These are phyloP conservation scores for Umbelopsis isabellina DNA, from an alignment of 192 early-diverging fungal species.

Conservation along the genomic window DNA sequence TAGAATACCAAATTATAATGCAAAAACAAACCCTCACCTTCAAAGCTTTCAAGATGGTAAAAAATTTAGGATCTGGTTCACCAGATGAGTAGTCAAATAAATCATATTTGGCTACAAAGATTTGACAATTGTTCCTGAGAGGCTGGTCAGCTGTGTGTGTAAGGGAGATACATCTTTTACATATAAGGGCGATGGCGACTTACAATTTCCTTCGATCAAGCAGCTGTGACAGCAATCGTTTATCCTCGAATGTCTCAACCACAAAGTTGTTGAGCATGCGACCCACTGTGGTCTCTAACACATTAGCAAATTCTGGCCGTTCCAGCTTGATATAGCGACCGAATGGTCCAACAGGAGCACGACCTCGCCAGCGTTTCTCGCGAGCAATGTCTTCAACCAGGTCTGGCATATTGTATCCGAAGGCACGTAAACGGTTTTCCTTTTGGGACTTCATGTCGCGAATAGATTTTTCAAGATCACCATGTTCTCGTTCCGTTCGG, in stretches of 20 bases:
- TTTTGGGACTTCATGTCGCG: constrained; percentile 60
- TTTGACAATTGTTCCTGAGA: constrained; percentile 40
- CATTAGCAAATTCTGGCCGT: constrained; percentile 56
- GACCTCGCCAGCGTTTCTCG: constrained; percentile 44
- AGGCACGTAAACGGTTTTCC: constrained; percentile 71
- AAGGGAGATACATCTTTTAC: not conserved
- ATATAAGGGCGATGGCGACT: constrained; percentile 15
- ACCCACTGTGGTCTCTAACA: constrained; percentile 69
- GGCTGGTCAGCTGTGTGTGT: too few relatives aligned
- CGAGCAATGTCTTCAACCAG: constrained; percentile 54
- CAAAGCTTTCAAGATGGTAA: constrained; percentile 67
- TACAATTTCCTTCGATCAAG: constrained; percentile 54
- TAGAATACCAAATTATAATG: not conserved
- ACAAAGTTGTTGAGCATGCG: constrained; percentile 66
- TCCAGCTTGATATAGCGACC: constrained; percentile 66
- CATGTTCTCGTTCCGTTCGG: constrained; percentile 29
- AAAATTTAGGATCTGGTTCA: constrained; percentile 60
- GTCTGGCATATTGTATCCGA: constrained; percentile 68
- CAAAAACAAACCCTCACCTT: constrained; percentile 24
- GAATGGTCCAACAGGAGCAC: constrained; percentile 70
- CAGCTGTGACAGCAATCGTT: constrained; percentile 54
- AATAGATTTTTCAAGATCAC: constrained; percentile 32
- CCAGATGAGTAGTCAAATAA: constrained; percentile 70
- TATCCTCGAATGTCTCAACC: constrained; percentile 69
- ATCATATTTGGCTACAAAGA: constrained; percentile 65